Evolutionary conservation across 2,329 filamentous ascomycete species (phyloP).

Genomic region (Cyphellophora attinorum): DNA sequence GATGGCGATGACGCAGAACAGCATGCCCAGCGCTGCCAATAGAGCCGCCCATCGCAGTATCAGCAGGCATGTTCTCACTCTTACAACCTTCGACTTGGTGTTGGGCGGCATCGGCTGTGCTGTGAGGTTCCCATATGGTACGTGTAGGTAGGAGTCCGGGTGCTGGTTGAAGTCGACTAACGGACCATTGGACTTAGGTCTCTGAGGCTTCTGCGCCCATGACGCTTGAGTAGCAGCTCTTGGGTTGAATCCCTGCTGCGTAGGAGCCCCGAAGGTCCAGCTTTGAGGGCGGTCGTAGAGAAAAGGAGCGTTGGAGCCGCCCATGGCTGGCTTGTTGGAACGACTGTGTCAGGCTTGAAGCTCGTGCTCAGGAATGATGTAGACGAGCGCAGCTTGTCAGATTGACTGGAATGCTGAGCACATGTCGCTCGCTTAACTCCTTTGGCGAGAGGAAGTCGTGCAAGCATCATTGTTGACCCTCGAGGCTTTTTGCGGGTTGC

Average conservation of each 20-base stretch:
- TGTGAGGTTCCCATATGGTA: constrained; percentile 52
- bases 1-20: constrained; percentile 71
- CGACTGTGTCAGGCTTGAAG: constrained; percentile 3
- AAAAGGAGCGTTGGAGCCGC: constrained; percentile 56
- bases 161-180: constrained; percentile 76
- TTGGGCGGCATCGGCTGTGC: constrained; percentile 58
- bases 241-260: constrained; percentile 64
- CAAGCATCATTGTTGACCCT: no score
- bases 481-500: no score
- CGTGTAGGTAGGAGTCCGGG: constrained; percentile 56
- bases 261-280: constrained; percentile 43
- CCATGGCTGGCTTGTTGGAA: constrained; percentile 30
- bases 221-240: constrained; percentile 76
- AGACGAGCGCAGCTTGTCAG: background rate
- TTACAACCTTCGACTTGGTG: constrained; percentile 63
- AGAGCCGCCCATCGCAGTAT: constrained; percentile 57
- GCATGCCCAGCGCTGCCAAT: constrained; percentile 57
- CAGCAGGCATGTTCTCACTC: constrained; percentile 60
- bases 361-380: background rate
- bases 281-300: constrained; percentile 55
- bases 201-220: constrained; percentile 51
- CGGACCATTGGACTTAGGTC: constrained; percentile 62
- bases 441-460: background rate
- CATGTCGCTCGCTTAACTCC: background rate
- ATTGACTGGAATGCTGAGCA: background rate